These are phyloP conservation scores for Neoarthrinium moseri DNA, from an alignment of 2,329 filamentous ascomycete genomes.

Conservation along the genomic window DNA sequence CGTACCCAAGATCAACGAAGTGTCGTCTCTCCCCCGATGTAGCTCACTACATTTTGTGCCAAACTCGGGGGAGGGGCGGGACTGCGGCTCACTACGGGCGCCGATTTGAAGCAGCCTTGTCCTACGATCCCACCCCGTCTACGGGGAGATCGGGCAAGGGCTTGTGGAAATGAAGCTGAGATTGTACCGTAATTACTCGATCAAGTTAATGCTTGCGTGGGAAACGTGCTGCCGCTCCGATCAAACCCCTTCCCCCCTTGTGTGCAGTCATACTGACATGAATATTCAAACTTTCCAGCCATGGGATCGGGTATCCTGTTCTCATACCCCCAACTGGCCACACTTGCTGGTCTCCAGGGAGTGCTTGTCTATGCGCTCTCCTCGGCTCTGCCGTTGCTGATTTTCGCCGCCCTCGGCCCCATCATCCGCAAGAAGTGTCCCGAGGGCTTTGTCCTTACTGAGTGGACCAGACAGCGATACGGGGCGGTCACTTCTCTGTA, in stretches of 20 bases:
- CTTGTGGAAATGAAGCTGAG: conserved; percentile 72
- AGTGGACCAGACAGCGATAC: conserved; percentile 81
- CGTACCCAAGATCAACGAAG: conserved; percentile 40
- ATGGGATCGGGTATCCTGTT: conserved; percentile 83
- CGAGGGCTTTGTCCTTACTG: conserved; percentile 80
- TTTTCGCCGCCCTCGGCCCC: conserved; percentile 73
- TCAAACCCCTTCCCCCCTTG: conserved; percentile 30
- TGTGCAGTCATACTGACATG: conserved; percentile 32
- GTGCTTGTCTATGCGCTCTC: conserved; percentile 74
- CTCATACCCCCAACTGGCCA: conserved; percentile 77
- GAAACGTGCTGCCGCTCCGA: conserved; percentile 91
- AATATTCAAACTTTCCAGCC: conserved; percentile 55
- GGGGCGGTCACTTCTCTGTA: conserved; percentile 68
- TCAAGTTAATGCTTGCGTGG: conserved; percentile 99
- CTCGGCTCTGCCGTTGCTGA: conserved; percentile 68
- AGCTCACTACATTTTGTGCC: conserved; percentile 1
- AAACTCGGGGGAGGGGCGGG: conserved; percentile 24
- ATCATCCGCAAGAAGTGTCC: conserved; percentile 79
- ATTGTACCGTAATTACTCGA: conserved; percentile 95
- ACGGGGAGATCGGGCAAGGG: conserved; percentile 18
- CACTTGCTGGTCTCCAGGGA: conserved; percentile 76
- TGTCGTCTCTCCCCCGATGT: conserved; percentile 23
- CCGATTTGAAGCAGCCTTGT: conserved; percentile 54
- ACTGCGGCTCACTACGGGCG: conserved; percentile 83
- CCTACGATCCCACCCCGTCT: conserved; percentile 52